Evolutionary conservation across 1,139 yeast genomes (phyloP).

Genomic region (Debaryomyces nepalensis): DNA sequence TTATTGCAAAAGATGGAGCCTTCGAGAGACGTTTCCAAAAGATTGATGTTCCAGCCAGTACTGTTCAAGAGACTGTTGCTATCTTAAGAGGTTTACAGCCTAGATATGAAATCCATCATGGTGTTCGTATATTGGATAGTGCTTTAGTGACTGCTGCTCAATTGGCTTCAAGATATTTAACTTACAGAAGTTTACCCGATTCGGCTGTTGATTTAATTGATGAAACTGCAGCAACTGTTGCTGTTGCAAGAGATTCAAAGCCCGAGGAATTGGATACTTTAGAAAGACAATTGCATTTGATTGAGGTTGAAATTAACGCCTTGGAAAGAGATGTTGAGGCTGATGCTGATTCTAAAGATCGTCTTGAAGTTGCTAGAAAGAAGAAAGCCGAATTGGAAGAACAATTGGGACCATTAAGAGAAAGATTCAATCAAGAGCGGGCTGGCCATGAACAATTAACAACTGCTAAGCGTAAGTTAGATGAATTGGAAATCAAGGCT

Average conservation of each 20-base stretch:
- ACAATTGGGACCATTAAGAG: constrained; percentile 82
- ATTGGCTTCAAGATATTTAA: constrained; percentile 90
- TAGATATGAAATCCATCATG: constrained; percentile 96
- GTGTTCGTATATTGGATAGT: constrained; percentile 93
- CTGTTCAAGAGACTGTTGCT: constrained; percentile 91
- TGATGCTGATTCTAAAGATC: constrained; percentile 83
- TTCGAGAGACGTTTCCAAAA: constrained; percentile 98
- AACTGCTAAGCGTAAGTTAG: constrained; percentile 84
- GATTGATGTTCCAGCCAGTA: constrained; percentile 93
- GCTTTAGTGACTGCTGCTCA: constrained; percentile 96
- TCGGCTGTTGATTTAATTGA: constrained; percentile 97
- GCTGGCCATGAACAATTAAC: constrained; percentile 91
- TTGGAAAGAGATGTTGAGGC: constrained; percentile 94
- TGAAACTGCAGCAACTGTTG: constrained; percentile 96
- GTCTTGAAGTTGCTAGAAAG: constrained; percentile 77
- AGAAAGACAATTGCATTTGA: constrained; percentile 87
- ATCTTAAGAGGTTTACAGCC: constrained; percentile 95
- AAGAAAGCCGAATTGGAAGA: constrained; percentile 85
- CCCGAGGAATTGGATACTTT: constrained; percentile 95
- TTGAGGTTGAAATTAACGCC: constrained; percentile 96
- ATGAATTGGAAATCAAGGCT: constrained; percentile 91
- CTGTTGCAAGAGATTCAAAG: constrained; percentile 96
- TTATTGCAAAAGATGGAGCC: constrained; percentile 96
- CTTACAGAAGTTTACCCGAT: constrained; percentile 95
- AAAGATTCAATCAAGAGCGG: constrained; percentile 84